phyloP scores from a whole-genome alignment of 371 early-diverging fungal species.

The Rhizoclosmatium hyalinum region DNA sequence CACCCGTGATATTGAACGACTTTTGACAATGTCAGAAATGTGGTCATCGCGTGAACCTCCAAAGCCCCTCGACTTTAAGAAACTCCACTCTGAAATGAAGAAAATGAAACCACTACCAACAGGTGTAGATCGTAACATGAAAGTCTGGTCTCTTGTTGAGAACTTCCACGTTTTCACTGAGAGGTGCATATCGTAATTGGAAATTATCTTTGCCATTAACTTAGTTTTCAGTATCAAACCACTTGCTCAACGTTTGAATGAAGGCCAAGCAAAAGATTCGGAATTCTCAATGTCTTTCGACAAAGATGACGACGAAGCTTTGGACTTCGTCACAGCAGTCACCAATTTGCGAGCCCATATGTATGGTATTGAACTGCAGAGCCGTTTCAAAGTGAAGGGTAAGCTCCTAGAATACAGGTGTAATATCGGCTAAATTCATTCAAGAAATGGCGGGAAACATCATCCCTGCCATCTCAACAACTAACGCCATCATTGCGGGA shows the following conservation, averaged over 20 bases:
- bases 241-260: conserved; percentile 42
- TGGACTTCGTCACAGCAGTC: conserved; percentile 92
- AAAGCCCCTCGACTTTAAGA: conserved; percentile 65
- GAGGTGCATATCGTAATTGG: conserved; percentile 39
- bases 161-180: conserved; percentile 53
- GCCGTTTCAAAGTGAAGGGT: conserved; percentile 90
- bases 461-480: conserved; percentile 99
- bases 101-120: background rate
- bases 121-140: conserved; percentile 63
- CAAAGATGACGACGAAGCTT: conserved; percentile 90
- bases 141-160: conserved; percentile 68
- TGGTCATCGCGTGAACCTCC: conserved; percentile 85
- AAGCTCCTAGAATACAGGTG: background rate
- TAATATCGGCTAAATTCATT: conserved; percentile 17
- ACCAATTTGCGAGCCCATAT: conserved; percentile 85
- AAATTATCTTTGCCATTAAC: background rate
- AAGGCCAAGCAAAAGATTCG: conserved; percentile 50
- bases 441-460: conserved; percentile 99
- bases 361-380: conserved; percentile 80
- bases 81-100: conserved; percentile 39
- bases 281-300: conserved; percentile 76
- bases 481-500: conserved; percentile 98
- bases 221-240: conserved; percentile 30
- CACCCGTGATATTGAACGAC: conserved; percentile 76
- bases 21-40: conserved; percentile 85